Base-by-base conservation (phyloP, 129 eudicot genomes). In the Apium graveolens region DNA sequence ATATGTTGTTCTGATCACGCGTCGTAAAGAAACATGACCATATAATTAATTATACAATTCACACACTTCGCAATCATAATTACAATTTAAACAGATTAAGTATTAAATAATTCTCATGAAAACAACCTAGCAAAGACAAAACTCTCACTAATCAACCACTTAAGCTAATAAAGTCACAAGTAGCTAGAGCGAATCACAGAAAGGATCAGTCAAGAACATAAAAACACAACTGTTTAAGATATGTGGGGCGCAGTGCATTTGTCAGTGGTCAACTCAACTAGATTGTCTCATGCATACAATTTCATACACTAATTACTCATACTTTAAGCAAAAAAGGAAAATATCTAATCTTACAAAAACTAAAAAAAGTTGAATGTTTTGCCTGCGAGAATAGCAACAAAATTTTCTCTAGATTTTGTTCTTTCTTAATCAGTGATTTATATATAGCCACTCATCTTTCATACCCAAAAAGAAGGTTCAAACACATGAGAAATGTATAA, bases 211-310 rank as follows among this genome's bases (percentile, higher is more conserved):
- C 69, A 79, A 70, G 68, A 34, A 20, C 69, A 46, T 37, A 77
- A 74, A 84, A 80, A 57, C 66, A 57, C 12, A n/a, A 78, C 11
- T 78, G 74, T 74, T 39, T 17, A 73, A 73, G 79, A 68, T 79
- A 53, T 45, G 85, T 82, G 87, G 93, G 90, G 65, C 70, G 90
- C 75, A 72, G 38, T 65, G 66, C 73, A 80, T 77, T 73, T 35
- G 81, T 89, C 87, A 80, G 75, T 34, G 81, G 81, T 87, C 83
- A 83, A 85, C 79, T 66, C 76, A 84, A 37, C 10, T 74, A 78
- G 78, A 78, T 77, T 78, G 83, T 78, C 84, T 84, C 74, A 82
- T 74, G 62, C 77, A 82, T 74, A 65, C 29, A 84, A 31, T 83
- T 87, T 79, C 84, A 35, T 35, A 80, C 79, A 8, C 11, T 57